A percentile compares a stretch with the other conserved stretches of the same genome.
Evolutionary conservation across 1,139 yeast genomes (phyloP).

Genomic region (Yamadazyma spencermartinsiae): DNA sequence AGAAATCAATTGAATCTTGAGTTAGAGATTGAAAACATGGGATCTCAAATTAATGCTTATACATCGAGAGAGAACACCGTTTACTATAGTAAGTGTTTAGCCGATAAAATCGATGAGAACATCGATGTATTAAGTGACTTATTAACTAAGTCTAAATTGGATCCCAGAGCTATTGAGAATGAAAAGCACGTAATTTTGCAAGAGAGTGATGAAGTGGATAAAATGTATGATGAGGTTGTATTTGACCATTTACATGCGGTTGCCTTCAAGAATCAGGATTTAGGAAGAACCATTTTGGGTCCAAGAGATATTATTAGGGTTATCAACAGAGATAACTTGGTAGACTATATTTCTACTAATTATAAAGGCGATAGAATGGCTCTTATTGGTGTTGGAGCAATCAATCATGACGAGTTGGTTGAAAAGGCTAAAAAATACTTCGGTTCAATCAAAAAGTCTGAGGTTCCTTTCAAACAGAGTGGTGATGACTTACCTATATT

Average conservation of each 20-base stretch:
- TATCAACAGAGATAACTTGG: constrained; percentile 74
- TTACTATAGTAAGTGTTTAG: constrained; percentile 86
- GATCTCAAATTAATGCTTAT: constrained; percentile 95
- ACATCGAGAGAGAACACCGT: constrained; percentile 97
- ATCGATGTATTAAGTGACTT: constrained; percentile 90
- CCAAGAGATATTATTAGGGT: constrained; percentile 87
- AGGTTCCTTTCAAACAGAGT: constrained; percentile 66
- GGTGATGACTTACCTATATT: constrained; percentile 81
- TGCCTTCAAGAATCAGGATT: constrained; percentile 85
- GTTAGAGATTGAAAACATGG: constrained; percentile 91
- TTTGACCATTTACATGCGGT: constrained; percentile 96
- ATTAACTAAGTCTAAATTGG: constrained; percentile 81
- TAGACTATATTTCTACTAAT: constrained; percentile 76
- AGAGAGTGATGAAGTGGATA: constrained; percentile 97
- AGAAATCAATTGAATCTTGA: constrained; percentile 86
- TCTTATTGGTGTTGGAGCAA: constrained; percentile 92
- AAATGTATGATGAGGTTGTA: constrained; percentile 96
- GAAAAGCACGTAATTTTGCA: constrained; percentile 95
- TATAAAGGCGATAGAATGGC: constrained; percentile 98
- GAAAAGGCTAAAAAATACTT: constrained; percentile 72
- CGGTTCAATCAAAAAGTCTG: constrained; percentile 71
- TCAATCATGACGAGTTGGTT: constrained; percentile 83
- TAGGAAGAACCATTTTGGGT: constrained; percentile 97
- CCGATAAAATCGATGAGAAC: constrained; percentile 77
- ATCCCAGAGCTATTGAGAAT: constrained; percentile 82